Conservation (phyloP, 305 asterid species). For the Solanum aculeatissimum region DNA sequence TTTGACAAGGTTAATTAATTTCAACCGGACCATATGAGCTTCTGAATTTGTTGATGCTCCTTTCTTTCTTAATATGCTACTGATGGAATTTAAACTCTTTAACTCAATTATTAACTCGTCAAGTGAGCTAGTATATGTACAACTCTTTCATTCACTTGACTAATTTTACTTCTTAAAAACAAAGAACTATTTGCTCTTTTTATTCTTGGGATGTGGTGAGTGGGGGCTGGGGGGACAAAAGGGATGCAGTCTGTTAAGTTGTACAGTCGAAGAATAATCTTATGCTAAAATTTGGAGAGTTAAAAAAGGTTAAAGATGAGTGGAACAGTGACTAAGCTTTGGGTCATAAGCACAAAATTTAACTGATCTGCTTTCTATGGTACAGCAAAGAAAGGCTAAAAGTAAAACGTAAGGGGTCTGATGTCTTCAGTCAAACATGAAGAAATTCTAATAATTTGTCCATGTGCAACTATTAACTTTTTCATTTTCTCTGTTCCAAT, state of each 20-base stretch:
- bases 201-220: not conserved
- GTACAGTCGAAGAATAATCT: not conserved
- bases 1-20: not conserved
- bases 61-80: not conserved
- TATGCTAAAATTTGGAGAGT: not conserved
- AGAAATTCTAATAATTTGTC: not conserved
- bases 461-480: not conserved
- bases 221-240: not conserved
- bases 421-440: not conserved
- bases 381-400: not conserved
- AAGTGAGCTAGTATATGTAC: not conserved
- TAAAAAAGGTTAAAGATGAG: not conserved
- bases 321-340: conserved; percentile 1
- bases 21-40: not conserved
- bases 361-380: not conserved
- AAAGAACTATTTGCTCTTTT: not conserved
- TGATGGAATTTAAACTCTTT: not conserved
- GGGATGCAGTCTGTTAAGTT: not conserved
- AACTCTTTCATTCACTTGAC: not conserved
- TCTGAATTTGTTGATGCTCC: not conserved
- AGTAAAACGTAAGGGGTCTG: not conserved
- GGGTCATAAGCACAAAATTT: not conserved
- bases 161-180: not conserved
- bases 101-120: not conserved
- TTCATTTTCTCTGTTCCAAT: not conserved